These are phyloP conservation scores for Drosera spatulata DNA, from an alignment of 179 eudicot species.

Conservation along the genomic window DNA sequence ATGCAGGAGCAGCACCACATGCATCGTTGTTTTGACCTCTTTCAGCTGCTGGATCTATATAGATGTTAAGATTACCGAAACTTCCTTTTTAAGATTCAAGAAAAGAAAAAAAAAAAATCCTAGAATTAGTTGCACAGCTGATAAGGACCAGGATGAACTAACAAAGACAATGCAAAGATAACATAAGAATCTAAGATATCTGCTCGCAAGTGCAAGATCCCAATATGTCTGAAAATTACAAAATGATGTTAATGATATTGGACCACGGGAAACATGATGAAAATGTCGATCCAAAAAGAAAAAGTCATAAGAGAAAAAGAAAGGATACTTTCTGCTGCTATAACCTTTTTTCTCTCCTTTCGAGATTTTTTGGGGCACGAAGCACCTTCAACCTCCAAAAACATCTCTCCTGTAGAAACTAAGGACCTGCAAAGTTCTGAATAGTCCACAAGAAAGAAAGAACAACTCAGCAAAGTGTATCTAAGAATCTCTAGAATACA, in stretches of 20 bases:
- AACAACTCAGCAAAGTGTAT: not conserved
- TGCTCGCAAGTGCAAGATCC: no score
- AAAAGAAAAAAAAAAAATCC: not conserved
- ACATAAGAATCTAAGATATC: no score
- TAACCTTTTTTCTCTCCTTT: constrained; percentile 47
- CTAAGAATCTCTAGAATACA: not conserved
- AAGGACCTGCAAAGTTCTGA: constrained; percentile 61
- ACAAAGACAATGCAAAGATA: no score
- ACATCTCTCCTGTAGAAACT: constrained; percentile 22
- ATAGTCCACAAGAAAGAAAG: constrained; percentile 5
- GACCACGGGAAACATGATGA: no score
- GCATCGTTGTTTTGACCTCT: constrained; percentile 16
- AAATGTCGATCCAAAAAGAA: not conserved
- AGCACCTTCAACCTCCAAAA: constrained; percentile 29
- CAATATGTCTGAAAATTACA: no score
- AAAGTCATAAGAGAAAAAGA: not conserved
- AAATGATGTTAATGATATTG: no score
- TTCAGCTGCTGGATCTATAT: constrained; percentile 20
- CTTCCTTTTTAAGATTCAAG: not conserved
- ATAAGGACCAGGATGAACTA: no score
- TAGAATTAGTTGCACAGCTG: not conserved
- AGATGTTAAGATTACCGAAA: constrained; percentile 19
- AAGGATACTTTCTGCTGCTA: constrained; percentile 53
- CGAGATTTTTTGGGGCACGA: constrained; percentile 37
- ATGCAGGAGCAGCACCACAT: constrained; percentile 20